phyloP scores from a whole-genome alignment of 352 stramenopile genomes.

The Pythium brachiatum region DNA sequence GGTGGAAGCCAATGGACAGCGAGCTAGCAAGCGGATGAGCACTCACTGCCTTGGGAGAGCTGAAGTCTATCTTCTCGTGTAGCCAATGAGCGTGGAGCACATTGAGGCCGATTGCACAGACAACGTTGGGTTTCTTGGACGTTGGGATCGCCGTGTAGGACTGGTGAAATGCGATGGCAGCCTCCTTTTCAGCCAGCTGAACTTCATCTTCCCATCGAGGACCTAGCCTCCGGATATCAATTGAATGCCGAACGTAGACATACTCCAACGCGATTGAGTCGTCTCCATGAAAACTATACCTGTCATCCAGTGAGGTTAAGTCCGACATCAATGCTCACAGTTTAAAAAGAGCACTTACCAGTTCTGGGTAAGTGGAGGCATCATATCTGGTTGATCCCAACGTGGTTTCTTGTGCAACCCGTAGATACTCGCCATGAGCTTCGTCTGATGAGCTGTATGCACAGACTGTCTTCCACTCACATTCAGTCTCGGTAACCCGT shows the following conservation, averaged over 20 bases:
- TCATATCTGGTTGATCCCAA: slow-evolving; percentile 17
- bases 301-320: too few species aligned
- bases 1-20: slow-evolving; percentile 15
- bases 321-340: neutral
- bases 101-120: slow-evolving; percentile 16
- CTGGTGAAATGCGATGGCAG: slow-evolving; percentile 5
- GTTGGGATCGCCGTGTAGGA: neutral
- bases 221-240: slow-evolving; percentile 5
- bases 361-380: neutral
- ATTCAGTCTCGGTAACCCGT: neutral
- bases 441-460: slow-evolving; percentile 9
- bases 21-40: neutral
- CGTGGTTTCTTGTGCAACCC: slow-evolving; percentile 10
- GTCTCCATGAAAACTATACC: slow-evolving; percentile 19
- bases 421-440: slow-evolving; percentile 11
- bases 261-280: slow-evolving; percentile 17
- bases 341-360: neutral
- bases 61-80: neutral
- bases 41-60: neutral
- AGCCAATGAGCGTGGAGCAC: slow-evolving; percentile 11
- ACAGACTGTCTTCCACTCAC: slow-evolving; percentile 3
- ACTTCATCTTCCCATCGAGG: slow-evolving; percentile 16
- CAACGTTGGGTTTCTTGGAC: neutral
- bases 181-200: slow-evolving; percentile 7
- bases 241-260: slow-evolving; percentile 12